Evolutionary conservation across 2,329 filamentous ascomycete species (phyloP).

Genomic region (Chrysoporthe deuterocubensis): DNA sequence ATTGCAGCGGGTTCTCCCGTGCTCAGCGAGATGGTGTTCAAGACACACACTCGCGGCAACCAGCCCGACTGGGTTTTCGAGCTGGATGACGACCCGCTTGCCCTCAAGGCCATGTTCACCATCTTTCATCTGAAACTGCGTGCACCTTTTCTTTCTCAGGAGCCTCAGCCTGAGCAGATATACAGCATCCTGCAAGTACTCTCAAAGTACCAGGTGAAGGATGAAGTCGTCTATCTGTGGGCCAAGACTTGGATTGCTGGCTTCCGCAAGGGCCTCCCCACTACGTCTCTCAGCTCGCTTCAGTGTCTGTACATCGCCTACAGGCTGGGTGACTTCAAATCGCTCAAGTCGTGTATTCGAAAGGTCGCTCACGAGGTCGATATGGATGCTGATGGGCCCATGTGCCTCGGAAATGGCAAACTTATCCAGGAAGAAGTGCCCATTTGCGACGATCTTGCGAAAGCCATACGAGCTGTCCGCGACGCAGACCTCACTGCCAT

Average conservation of each 20-base stretch:
- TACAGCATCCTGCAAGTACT: constrained; percentile 18
- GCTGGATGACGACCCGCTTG: constrained; percentile 24
- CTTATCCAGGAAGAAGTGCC: constrained; percentile 10
- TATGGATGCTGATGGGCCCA: constrained; percentile 4
- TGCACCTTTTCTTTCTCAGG: constrained; percentile 17
- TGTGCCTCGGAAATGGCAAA: constrained; percentile 13
- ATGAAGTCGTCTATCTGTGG: constrained; percentile 19
- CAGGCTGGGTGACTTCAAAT: constrained; percentile 27
- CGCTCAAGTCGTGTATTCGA: constrained; percentile 17
- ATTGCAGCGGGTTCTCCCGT: constrained; percentile 24
- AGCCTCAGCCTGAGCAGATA: constrained; percentile 21
- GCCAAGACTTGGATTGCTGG: constrained; percentile 21
- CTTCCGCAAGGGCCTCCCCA: constrained; percentile 12
- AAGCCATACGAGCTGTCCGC: constrained; percentile 15
- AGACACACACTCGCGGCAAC: constrained; percentile 26
- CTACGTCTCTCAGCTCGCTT: constrained; percentile 4
- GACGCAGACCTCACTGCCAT: constrained; percentile 11
- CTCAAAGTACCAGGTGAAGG: constrained; percentile 23
- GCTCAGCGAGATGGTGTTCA: constrained; percentile 26
- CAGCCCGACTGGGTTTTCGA: constrained; percentile 24
- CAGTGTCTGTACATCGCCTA: constrained; percentile 20
- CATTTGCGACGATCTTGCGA: constrained; percentile 10
- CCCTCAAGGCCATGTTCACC: constrained; percentile 25
- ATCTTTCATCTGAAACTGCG: constrained; percentile 24
- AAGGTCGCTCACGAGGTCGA: constrained; percentile 21